Conservation (phyloP, 768 basidiomycete genomes). For the Clitopilus passeckerianus region DNA sequence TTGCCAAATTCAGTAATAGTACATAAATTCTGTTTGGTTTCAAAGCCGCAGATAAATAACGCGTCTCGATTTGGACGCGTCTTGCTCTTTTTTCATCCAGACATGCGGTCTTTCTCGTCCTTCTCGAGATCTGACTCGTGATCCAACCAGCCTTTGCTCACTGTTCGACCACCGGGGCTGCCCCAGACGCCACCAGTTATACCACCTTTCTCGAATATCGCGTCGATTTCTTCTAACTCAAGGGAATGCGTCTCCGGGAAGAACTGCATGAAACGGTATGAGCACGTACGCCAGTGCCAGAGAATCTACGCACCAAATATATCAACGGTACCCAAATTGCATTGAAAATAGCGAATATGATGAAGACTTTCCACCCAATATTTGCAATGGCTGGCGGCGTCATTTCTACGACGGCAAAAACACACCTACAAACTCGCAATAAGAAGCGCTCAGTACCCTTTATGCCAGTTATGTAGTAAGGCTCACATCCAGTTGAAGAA, state of each 20-base stretch:
- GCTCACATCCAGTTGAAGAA: slow-evolving; percentile 27
- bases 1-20: background rate
- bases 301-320: slow-evolving; percentile 9
- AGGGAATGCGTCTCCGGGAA: slow-evolving; percentile 32
- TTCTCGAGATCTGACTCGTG: slow-evolving; percentile 3
- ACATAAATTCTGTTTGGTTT: slow-evolving; percentile 9
- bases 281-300: background rate
- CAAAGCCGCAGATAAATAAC: background rate
- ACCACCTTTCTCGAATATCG: slow-evolving; percentile 35
- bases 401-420: slow-evolving; percentile 37
- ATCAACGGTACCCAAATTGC: slow-evolving; percentile 35
- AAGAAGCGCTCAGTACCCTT: background rate
- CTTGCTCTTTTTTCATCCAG: background rate
- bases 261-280: slow-evolving; percentile 10
- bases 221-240: slow-evolving; percentile 33
- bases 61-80: background rate
- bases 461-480: background rate
- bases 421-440: slow-evolving; percentile 15
- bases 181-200: slow-evolving; percentile 36
- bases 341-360: slow-evolving; percentile 41
- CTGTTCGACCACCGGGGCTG: slow-evolving; percentile 27
- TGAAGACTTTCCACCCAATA: slow-evolving; percentile 37
- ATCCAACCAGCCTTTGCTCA: slow-evolving; percentile 2
- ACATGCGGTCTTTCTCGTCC: background rate
- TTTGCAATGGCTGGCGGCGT: slow-evolving; percentile 37